Evolutionary conservation across 1,284 basidiomycete species (phyloP).

Genomic region (Fistulinella cinereoalba): DNA sequence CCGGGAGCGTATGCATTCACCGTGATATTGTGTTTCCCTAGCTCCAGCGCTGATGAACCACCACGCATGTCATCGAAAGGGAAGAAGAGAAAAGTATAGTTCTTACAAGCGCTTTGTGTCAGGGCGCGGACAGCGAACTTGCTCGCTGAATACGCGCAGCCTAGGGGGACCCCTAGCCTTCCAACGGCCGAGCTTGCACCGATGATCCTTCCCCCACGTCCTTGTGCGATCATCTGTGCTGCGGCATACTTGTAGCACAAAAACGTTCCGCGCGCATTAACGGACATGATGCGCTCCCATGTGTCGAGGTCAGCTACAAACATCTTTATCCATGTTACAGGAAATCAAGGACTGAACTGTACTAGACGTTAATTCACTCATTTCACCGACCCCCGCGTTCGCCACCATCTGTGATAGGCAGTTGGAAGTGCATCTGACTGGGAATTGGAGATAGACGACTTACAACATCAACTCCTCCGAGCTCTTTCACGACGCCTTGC

Average conservation of each 20-base stretch:
- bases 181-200: slow-evolving; percentile 35
- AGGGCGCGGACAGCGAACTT: no score
- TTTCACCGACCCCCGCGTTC: slow-evolving; percentile 1
- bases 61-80: no score
- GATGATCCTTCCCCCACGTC: slow-evolving; percentile 39
- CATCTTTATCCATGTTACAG: background rate
- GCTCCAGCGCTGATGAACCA: no score
- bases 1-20: no score
- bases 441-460: background rate
- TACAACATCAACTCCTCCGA: slow-evolving; percentile 13
- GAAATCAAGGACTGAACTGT: background rate
- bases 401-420: slow-evolving; percentile 19
- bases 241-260: slow-evolving; percentile 36
- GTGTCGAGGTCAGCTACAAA: slow-evolving; percentile 14
- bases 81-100: no score
- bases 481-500: background rate
- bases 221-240: slow-evolving; percentile 34
- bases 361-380: background rate
- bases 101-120: no score
- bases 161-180: no score
- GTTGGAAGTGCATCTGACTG: background rate
- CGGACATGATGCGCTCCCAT: slow-evolving; percentile 21
- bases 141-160: no score
- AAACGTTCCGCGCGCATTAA: slow-evolving; percentile 31
- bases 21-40: no score